Conservation (phyloP, 2,329 filamentous ascomycete species). For the Plectosphaerella sp. region DNA sequence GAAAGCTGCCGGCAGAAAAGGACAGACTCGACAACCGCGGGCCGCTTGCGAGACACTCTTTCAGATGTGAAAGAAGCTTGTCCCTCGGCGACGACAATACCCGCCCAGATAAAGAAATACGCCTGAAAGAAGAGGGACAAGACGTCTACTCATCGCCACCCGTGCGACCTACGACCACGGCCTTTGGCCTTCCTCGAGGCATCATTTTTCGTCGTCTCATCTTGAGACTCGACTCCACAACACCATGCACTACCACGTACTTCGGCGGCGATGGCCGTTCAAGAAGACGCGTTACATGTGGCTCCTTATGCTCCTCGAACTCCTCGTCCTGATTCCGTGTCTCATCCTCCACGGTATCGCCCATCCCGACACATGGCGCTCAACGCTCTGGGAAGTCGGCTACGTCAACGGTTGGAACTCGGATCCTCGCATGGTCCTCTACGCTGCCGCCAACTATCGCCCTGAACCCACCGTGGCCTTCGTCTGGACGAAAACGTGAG, state of each 20-base stretch:
- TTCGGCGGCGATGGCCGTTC: conserved; percentile 52
- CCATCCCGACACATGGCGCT: conserved; percentile 68
- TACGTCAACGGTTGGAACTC: conserved; percentile 70
- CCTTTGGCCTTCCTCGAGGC: not conserved
- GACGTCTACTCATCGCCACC: too few species aligned
- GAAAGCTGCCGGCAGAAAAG: not conserved
- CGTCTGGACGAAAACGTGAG: conserved; percentile 71
- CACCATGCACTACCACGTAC: conserved; percentile 45
- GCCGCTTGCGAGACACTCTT: not conserved
- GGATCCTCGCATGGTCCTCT: conserved; percentile 63
- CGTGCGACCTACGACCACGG: not conserved
- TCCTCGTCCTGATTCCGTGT: conserved; percentile 58
- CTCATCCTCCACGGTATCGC: conserved; percentile 69
- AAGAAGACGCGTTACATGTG: conserved; percentile 38
- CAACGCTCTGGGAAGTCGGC: conserved; percentile 69
- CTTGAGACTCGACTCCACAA: not conserved
- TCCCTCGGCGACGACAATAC: not conserved
- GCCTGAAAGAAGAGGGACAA: not conserved
- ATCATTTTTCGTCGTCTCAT: not conserved
- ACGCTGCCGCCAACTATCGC: conserved; percentile 68
- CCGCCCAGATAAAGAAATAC: not conserved
- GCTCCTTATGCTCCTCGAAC: conserved; percentile 62
- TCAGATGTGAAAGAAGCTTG: conserved; percentile 1
- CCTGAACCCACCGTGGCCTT: conserved; percentile 59
- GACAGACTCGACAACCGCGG: not conserved